Percentiles rank a stretch among this genome's conserved stretches.
Evolutionary conservation across 805 yeast species (phyloP).

Genomic region (Kregervanrija delftensis): DNA sequence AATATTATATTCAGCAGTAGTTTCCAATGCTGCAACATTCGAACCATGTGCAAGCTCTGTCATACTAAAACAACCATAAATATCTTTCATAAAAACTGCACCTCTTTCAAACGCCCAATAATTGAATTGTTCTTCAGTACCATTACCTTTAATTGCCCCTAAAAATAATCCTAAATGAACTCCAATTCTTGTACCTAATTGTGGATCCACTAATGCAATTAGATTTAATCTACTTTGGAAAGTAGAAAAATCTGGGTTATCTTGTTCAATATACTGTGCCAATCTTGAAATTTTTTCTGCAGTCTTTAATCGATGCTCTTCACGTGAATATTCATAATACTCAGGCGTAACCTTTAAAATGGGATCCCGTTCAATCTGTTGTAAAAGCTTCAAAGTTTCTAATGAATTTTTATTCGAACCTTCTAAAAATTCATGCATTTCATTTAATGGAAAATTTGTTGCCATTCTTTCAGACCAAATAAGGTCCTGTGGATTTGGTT

Average conservation of each 20-base stretch:
- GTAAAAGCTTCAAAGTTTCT: conserved; percentile 41
- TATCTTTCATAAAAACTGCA: conserved; percentile 48
- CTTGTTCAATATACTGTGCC: conserved; percentile 48
- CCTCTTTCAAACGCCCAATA: conserved; percentile 78
- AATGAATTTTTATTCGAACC: conserved; percentile 39
- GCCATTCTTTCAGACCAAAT: conserved; percentile 40
- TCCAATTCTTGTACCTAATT: conserved; percentile 74
- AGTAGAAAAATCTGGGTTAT: conserved; percentile 31
- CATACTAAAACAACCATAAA: conserved; percentile 89
- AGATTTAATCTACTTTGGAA: conserved; percentile 56
- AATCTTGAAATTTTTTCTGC: conserved; percentile 57
- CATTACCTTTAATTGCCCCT: conserved; percentile 78
- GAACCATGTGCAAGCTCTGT: conserved; percentile 92
- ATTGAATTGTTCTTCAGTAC: conserved; percentile 73
- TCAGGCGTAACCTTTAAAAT: conserved; percentile 45
- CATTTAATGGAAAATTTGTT: conserved; percentile 36
- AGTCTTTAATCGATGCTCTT: conserved; percentile 51
- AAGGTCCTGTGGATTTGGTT: conserved; percentile 30
- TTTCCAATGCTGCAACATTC: conserved; percentile 87
- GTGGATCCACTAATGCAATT: conserved; percentile 68
- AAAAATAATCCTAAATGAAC: conserved; percentile 84
- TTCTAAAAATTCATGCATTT: conserved; percentile 52
- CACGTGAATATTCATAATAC: conserved; percentile 53
- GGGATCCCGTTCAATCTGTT: conserved; percentile 64
- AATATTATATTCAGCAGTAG: conserved; percentile 78